These are phyloP conservation scores for Hyparrhenia diplandra DNA, from an alignment of 176 grass and related monocot species.

Conservation along the genomic window DNA sequence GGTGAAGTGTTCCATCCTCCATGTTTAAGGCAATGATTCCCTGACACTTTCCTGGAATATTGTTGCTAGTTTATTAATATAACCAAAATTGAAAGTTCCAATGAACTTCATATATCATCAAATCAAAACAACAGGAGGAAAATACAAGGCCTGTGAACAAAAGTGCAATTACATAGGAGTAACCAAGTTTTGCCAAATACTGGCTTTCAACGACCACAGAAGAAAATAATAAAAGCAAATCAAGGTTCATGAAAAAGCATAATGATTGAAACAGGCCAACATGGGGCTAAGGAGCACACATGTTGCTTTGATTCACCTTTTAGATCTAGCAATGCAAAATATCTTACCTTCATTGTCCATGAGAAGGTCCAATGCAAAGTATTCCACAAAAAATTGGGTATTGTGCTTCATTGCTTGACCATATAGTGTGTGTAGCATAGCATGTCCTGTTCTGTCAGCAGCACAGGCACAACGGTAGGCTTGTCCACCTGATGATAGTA, in stretches of 20 bases:
- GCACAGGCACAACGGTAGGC: slow-evolving; percentile 91
- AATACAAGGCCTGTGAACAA: not conserved
- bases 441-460: slow-evolving; percentile 98
- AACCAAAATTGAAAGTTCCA: not conserved
- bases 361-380: slow-evolving; percentile 77
- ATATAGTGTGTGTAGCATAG: slow-evolving; percentile 92
- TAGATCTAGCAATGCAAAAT: not conserved
- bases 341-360: slow-evolving; percentile 65
- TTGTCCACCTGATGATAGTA: slow-evolving; percentile 63
- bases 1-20: slow-evolving; percentile 97
- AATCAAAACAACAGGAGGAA: not conserved
- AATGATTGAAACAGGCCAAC: not conserved
- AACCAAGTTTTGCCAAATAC: not conserved
- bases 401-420: slow-evolving; percentile 99
- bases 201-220: not conserved
- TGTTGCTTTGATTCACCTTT: not conserved
- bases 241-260: slow-evolving; percentile 4
- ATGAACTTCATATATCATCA: not conserved
- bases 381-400: slow-evolving; percentile 97
- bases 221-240: not conserved
- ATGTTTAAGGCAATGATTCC: slow-evolving; percentile 98
- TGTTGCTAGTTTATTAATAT: not conserved
- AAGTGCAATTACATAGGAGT: slow-evolving; percentile 6
- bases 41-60: slow-evolving; percentile 61
- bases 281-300: not conserved